These are phyloP conservation scores for Dysphania ambrosioides DNA, from an alignment of 148 eudicot genomes.

Conservation along the genomic window DNA sequence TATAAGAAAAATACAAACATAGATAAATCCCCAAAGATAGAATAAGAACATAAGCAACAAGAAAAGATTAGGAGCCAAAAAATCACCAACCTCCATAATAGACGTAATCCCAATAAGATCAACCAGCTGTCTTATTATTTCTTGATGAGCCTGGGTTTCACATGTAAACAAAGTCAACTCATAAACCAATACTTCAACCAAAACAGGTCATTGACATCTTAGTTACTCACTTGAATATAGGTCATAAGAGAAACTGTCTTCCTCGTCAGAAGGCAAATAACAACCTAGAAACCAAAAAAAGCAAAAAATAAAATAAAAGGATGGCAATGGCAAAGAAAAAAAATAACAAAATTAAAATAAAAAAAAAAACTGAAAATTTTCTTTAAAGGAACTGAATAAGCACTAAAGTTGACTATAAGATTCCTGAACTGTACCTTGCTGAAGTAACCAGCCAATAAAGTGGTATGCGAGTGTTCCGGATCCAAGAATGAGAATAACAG, in stretches of 20 bases:
- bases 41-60: slow-evolving; percentile 9
- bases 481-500: slow-evolving; percentile 81
- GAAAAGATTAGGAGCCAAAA: slow-evolving; percentile 1
- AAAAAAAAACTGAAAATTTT: too few relatives aligned
- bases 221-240: slow-evolving; percentile 69
- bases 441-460: slow-evolving; percentile 86
- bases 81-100: slow-evolving; percentile 85
- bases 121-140: slow-evolving; percentile 70
- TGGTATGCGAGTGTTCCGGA: slow-evolving; percentile 64
- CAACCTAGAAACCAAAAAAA: slow-evolving; percentile 46
- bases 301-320: not conserved
- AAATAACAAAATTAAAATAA: not conserved
- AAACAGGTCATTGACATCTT: not conserved
- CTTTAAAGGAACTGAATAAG: too few relatives aligned
- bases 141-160: slow-evolving; percentile 60
- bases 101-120: slow-evolving; percentile 93
- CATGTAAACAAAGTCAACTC: slow-evolving; percentile 7
- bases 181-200: not conserved
- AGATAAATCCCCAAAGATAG: not conserved
- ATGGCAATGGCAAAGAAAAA: not conserved
- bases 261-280: slow-evolving; percentile 76
- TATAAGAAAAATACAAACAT: too few relatives aligned
- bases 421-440: slow-evolving; percentile 60
- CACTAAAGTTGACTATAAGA: not conserved
- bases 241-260: slow-evolving; percentile 78